phyloP scores from a whole-genome alignment of 2,329 filamentous ascomycete genomes.

The Xylariaceae sp. region DNA sequence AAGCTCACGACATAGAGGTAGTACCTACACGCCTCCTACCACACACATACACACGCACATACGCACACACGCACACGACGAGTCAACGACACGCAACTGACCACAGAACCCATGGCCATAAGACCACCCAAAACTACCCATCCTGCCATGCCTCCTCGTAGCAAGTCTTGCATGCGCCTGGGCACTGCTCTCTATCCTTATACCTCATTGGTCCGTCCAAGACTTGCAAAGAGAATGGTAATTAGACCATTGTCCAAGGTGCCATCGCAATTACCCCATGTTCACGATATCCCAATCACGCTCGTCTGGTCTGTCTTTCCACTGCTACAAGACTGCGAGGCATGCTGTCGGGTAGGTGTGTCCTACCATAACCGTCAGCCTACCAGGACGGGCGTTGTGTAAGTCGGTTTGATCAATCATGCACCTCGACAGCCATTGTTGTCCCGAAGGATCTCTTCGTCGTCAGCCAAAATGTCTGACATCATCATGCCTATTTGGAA shows the following conservation, averaged over 20 bases:
- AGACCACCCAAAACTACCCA: conserved; percentile 3
- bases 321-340: background rate
- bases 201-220: conserved; percentile 16
- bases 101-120: conserved; percentile 3
- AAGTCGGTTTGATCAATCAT: background rate
- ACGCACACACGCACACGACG: background rate
- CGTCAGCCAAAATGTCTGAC: conserved; percentile 10
- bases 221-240: conserved; percentile 20
- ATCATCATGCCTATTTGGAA: conserved; percentile 18
- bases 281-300: conserved; percentile 21
- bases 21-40: background rate
- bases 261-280: conserved; percentile 23
- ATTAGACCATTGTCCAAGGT: conserved; percentile 25
- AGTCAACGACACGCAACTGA: conserved; percentile 1
- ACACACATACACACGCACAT: background rate
- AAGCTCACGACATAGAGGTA: conserved; percentile 2
- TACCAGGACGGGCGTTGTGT: background rate
- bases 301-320: background rate
- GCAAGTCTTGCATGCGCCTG: conserved; percentile 13
- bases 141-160: conserved; percentile 5
- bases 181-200: conserved; percentile 1
- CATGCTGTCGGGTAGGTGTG: conserved; percentile 1
- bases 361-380: background rate
- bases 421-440: background rate
- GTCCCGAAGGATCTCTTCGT: background rate